Evolutionary conservation across 148 eudicot species (phyloP).

Genomic region (Salicornia ramosissima): DNA sequence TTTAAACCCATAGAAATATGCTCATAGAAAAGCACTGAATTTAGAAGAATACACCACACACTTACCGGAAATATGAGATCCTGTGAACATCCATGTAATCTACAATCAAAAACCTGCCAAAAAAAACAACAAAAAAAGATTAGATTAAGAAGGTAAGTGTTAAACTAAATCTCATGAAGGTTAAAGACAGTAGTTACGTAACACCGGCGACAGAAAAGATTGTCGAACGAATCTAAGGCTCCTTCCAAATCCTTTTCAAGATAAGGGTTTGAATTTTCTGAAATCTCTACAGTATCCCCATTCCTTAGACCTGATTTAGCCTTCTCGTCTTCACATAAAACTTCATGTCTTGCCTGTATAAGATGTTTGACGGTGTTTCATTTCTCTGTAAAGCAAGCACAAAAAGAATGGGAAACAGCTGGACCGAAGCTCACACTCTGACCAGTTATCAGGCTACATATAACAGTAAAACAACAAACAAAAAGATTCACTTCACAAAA

Average conservation of each 20-base stretch:
- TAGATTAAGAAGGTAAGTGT: conserved; percentile 10
- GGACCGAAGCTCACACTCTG: conserved; percentile 63
- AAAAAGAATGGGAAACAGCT: conserved; percentile 76
- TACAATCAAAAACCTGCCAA: conserved; percentile 95
- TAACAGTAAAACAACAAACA: conserved; percentile 17
- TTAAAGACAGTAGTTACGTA: conserved; percentile 46
- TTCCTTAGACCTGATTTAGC: conserved; percentile 28
- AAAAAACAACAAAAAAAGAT: conserved; percentile 16
- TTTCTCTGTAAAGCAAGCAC: conserved; percentile 79
- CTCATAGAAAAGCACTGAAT: not conserved
- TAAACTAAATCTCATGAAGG: conserved; percentile 9
- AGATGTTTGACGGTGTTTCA: conserved; percentile 82
- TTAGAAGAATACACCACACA: conserved; percentile 9
- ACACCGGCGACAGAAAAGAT: conserved; percentile 92
- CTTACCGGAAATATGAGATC: conserved; percentile 93
- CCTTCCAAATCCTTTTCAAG: conserved; percentile 89
- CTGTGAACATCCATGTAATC: conserved; percentile 96
- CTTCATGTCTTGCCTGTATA: conserved; percentile 98
- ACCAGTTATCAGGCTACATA: conserved; percentile 38
- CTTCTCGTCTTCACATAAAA: conserved; percentile 50
- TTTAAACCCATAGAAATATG: not conserved
- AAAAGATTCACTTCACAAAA: not conserved
- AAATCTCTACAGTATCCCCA: conserved; percentile 33
- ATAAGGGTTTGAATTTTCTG: conserved; percentile 43
- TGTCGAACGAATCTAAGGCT: conserved; percentile 96